Base-by-base conservation (phyloP, 129 eudicot genomes). In the Escallonia herrerae region DNA sequence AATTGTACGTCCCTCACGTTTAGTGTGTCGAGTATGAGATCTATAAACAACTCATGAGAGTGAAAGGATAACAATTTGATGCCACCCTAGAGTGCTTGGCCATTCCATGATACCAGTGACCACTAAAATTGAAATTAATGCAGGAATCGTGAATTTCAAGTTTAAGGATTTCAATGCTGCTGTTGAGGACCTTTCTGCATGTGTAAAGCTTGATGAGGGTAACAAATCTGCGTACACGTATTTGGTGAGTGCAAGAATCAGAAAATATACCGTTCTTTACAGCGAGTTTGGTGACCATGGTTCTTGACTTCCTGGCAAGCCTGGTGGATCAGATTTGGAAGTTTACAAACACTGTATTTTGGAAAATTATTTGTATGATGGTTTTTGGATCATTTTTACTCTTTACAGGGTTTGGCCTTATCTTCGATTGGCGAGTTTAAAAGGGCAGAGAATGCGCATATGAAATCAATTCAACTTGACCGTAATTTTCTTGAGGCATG, bases 101-200 rank as follows among this genome's bases (percentile, higher is more conserved):
- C 4, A 38, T 56, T 4, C 4, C 38, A 10, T 54, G 41, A 15
- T 46, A 70, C 42, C 6, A 46, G 10, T 47, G 12, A 51, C 37
- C 61, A 53, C 40, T 57, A 46, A 66, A 37, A 66, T 77, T 39
- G 60, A 56, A 65, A 60, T 42, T 76, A 58, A 51, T 84, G 79
- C 95, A 93, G 96, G 99, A 70, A 89, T 93, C 58, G 99, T 93
- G 15, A 88, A 86, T 76, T 93, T 81, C 80, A 93, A 93, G 85
- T 80, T 85, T 47, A 89, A 93, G 86, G 99, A 93, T 82, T 93
- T 83, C 56, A 58, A 67, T 69, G 91, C 95, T 68, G 96, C 99
- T 60, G 87, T 77, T 33, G 83, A 86, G 59, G 99, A 93, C 81
- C 77, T 93, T 46, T 79, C 99, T 71, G 80, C 87, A 22, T 93